A percentile compares a stretch with the other conserved stretches of the same genome.
phyloP scores from a whole-genome alignment of 2,329 filamentous ascomycete genomes.

The Colletotrichum orchidophilum region DNA sequence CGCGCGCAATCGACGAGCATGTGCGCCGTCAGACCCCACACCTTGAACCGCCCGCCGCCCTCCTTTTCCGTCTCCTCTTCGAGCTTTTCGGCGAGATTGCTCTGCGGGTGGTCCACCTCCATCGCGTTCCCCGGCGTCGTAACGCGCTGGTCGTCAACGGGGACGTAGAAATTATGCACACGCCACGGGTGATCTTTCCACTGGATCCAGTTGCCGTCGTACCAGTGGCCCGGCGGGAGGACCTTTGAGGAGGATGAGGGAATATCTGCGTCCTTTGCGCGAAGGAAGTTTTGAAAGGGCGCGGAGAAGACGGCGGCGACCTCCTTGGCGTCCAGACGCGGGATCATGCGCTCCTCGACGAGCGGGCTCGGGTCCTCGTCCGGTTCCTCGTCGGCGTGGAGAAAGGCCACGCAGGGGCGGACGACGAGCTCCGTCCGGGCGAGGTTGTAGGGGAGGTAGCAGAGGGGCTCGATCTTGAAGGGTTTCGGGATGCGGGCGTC shows the following conservation, averaged over 20 bases:
- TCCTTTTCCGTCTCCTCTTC: slow-evolving; percentile 55
- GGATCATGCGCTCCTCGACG: slow-evolving; percentile 78
- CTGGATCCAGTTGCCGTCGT: slow-evolving; percentile 82
- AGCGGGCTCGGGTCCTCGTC: slow-evolving; percentile 44
- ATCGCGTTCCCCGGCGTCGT: slow-evolving; percentile 59
- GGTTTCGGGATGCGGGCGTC: slow-evolving; percentile 75
- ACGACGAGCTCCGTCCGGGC: slow-evolving; percentile 79
- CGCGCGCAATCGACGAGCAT: slow-evolving; percentile 90
- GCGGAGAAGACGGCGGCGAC: slow-evolving; percentile 95
- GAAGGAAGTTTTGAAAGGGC: slow-evolving; percentile 85
- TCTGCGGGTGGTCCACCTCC: slow-evolving; percentile 49
- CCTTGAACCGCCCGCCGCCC: slow-evolving; percentile 72
- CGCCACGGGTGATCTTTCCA: slow-evolving; percentile 84
- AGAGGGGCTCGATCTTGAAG: slow-evolving; percentile 88
- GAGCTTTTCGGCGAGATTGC: slow-evolving; percentile 52
- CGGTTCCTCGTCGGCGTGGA: slow-evolving; percentile 68
- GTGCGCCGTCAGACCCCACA: slow-evolving; percentile 94
- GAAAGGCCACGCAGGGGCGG: slow-evolving; percentile 79
- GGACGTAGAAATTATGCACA: slow-evolving; percentile 93
- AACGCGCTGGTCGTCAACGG: slow-evolving; percentile 75
- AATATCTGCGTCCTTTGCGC: slow-evolving; percentile 63
- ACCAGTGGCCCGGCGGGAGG: slow-evolving; percentile 75
- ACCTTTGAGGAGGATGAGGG: slow-evolving; percentile 45
- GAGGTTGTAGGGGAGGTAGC: slow-evolving; percentile 80
- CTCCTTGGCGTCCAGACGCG: slow-evolving; percentile 85